A percentile compares a stretch with the other conserved stretches of the same genome.
These are phyloP conservation scores for Thyridium curvatum DNA, from an alignment of 2,329 filamentous ascomycete genomes.

Conservation along the genomic window DNA sequence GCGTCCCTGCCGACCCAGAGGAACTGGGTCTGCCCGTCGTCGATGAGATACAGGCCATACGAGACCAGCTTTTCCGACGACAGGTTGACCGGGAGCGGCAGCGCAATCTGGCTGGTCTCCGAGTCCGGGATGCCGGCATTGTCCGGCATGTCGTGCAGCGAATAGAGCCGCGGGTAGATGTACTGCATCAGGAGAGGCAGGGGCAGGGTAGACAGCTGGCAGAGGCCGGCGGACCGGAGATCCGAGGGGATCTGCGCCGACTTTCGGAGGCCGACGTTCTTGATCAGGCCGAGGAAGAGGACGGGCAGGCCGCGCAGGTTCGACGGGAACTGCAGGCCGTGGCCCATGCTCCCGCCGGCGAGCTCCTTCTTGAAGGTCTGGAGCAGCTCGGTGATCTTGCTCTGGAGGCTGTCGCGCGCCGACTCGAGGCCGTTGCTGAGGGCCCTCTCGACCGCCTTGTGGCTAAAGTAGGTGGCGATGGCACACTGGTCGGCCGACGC, in stretches of 20 bases:
- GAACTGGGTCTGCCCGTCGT: constrained; percentile 97
- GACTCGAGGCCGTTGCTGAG: constrained; percentile 83
- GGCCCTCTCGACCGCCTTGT: constrained; percentile 92
- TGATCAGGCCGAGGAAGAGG: constrained; percentile 89
- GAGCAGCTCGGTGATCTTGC: constrained; percentile 86
- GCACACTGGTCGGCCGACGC: constrained; percentile 92
- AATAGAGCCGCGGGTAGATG: constrained; percentile 82
- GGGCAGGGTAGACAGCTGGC: constrained; percentile 87
- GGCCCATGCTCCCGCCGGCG: constrained; percentile 90
- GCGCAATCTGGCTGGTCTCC: constrained; percentile 79
- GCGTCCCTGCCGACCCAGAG: constrained; percentile 92
- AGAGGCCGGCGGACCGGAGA: constrained; percentile 86
- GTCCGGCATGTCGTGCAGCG: constrained; percentile 93
- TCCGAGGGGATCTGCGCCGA: constrained; percentile 92
- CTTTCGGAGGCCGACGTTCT: constrained; percentile 89
- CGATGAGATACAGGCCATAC: constrained; percentile 91
- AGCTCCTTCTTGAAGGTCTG: constrained; percentile 97
- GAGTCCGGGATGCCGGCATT: constrained; percentile 80
- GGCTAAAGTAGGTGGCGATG: constrained; percentile 88
- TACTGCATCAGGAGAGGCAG: constrained; percentile 88
- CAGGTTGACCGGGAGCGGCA: constrained; percentile 80
- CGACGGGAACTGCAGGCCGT: constrained; percentile 86
- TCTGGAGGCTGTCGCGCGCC: constrained; percentile 82
- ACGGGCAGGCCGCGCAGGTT: constrained; percentile 86
- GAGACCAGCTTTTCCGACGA: constrained; percentile 82